Percentiles rank a stretch among this genome's conserved stretches.
These are phyloP conservation scores for Microsporum ferrugineum DNA, from an alignment of 2,329 filamentous ascomycete genomes.

Conservation along the genomic window DNA sequence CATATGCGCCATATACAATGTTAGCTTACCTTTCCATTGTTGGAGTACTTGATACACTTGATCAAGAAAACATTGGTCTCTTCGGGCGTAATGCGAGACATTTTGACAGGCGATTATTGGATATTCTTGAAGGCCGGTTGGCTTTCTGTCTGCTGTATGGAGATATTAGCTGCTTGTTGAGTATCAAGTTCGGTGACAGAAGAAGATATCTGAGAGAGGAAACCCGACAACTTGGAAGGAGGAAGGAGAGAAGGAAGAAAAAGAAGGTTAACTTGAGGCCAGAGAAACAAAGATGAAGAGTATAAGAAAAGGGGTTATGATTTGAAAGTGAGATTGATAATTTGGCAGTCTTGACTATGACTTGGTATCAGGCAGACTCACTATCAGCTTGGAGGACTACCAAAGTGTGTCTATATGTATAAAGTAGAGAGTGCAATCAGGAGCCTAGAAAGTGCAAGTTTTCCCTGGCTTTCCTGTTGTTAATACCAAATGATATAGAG, in stretches of 20 bases:
- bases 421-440: too few relatives aligned
- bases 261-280: neutral
- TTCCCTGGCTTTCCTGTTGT: neutral
- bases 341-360: neutral
- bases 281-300: neutral
- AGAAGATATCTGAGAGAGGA: neutral
- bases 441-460: neutral
- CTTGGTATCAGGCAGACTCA: neutral
- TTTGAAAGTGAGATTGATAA: neutral
- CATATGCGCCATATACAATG: neutral
- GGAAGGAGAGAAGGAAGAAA: neutral
- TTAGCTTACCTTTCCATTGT: constrained; percentile 46
- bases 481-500: neutral
- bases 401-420: too few relatives aligned
- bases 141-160: neutral
- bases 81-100: constrained; percentile 42
- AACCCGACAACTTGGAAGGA: neutral
- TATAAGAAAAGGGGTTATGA: neutral
- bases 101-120: constrained; percentile 19
- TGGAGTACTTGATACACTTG: constrained; percentile 51
- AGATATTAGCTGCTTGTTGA: neutral
- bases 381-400: too few relatives aligned
- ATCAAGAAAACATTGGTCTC: constrained; percentile 57
- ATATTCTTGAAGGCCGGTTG: neutral
- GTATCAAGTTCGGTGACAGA: neutral